Conservation (phyloP, 148 eudicot species). For the Vaccinium macrocarpon region DNA sequence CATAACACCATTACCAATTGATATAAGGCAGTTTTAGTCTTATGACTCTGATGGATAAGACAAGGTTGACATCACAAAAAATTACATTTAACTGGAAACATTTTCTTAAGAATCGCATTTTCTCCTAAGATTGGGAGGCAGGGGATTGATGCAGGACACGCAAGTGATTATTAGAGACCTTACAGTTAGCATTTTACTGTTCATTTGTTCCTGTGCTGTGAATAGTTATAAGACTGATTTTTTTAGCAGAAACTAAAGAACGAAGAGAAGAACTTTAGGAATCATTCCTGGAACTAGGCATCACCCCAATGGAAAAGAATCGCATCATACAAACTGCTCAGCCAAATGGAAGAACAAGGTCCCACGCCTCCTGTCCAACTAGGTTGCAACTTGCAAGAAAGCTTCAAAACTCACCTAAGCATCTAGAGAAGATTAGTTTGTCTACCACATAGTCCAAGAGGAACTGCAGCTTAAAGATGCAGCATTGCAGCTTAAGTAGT, state of each 20-base stretch:
- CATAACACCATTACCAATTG: constrained; percentile 4
- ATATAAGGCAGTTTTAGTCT: neutral
- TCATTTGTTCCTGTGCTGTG: neutral
- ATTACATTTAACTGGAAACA: neutral
- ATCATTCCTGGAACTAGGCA: neutral
- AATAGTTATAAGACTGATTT: neutral
- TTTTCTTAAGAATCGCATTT: neutral
- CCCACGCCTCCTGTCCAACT: neutral
- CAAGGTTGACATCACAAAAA: neutral
- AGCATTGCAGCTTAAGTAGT: too few species aligned
- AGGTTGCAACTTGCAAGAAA: neutral
- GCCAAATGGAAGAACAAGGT: neutral
- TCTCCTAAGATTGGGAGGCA: neutral
- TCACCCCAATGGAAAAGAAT: neutral
- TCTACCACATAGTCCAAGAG: neutral
- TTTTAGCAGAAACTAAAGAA: neutral
- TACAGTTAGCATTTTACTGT: neutral
- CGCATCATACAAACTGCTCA: neutral
- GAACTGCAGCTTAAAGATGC: neutral
- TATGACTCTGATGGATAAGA: neutral
- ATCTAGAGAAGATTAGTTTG: neutral
- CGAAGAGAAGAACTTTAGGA: neutral
- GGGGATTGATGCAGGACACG: neutral
- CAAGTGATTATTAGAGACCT: neutral
- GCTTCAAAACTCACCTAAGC: neutral